These are phyloP conservation scores for Pyricularia pennisetigena DNA, from an alignment of 2,329 filamentous ascomycete genomes.

Conservation along the genomic window DNA sequence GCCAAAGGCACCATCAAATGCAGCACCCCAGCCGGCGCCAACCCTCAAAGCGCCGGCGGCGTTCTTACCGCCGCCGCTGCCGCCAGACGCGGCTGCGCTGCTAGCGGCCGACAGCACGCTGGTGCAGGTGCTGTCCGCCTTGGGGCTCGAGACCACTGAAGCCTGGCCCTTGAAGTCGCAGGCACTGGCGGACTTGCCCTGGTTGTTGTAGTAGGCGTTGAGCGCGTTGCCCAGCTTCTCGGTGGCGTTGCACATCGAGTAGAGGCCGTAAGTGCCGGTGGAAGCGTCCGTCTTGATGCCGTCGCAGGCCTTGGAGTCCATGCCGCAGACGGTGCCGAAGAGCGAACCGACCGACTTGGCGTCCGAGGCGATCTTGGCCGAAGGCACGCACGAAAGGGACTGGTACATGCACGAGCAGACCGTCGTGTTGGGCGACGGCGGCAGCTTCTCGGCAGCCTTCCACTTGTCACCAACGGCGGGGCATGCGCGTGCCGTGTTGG, in stretches of 20 bases:
- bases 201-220: slow-evolving; percentile 55
- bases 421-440: slow-evolving; percentile 66
- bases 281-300: slow-evolving; percentile 57
- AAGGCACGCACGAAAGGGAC: slow-evolving; percentile 58
- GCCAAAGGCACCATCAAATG: neutral
- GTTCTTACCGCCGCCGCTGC: neutral
- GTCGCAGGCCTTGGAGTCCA: slow-evolving; percentile 41
- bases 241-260: slow-evolving; percentile 60
- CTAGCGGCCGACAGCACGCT: slow-evolving; percentile 15
- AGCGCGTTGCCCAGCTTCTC: slow-evolving; percentile 63
- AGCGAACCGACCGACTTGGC: slow-evolving; percentile 50
- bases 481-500: slow-evolving; percentile 60
- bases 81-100: neutral
- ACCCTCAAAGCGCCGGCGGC: neutral
- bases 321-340: slow-evolving; percentile 63
- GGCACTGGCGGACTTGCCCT: slow-evolving; percentile 41
- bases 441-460: slow-evolving; percentile 59
- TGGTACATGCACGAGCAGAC: slow-evolving; percentile 77
- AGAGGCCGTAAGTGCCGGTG: slow-evolving; percentile 59
- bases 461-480: slow-evolving; percentile 53
- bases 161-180: slow-evolving; percentile 62
- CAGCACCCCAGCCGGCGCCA: neutral
- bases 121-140: slow-evolving; percentile 45
- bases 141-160: slow-evolving; percentile 32
- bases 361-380: slow-evolving; percentile 34